Base-by-base conservation (phyloP, 2,329 filamentous ascomycete species). In the Zelopaecilomyces penicillatus region DNA sequence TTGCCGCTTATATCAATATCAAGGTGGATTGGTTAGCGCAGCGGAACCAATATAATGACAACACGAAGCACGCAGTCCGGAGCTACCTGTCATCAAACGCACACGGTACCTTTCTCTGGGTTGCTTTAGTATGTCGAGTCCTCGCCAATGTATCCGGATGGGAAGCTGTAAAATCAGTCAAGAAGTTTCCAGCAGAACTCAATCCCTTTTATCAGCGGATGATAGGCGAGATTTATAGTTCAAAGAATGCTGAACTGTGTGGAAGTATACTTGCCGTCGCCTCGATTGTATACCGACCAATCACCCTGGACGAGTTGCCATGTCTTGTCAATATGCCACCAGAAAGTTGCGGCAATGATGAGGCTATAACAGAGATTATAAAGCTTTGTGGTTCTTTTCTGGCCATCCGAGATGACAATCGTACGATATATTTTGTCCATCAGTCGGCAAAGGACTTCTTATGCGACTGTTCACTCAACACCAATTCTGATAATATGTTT, bases 361-460 rank as follows among this genome's bases (percentile, higher is more conserved):
- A 32, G 6, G 41, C 52, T 1, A 11, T 65, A 4, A 11, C 39
- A 30, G 45, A 62, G 5, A 51, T 68, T 6, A 53, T 71, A 8
- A 31, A 46, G 2, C 11, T 45, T 4, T 72, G 65, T 47, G 63
- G 66, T 28, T 71, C 64, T 4, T 68, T 71, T 39, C 54, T 71
- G 1, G 65, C 58, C 1, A 27, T 67, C 38, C 55, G 54, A 27
- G 44, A 64, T 4, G 45, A 39, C 2, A 19, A 19, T 19, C 19
- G 19, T 3, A 54, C 26, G 0, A 43, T 71, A 5, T 65, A 55
- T 43, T 63, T 69, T 49, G 56, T 73, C 1, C 66, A 73, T 48
- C 60, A 69, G 42, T 70, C 66, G 3, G 69, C 65, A 1, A 68
- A 69, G 49, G 67, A 71, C 4, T 70, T 71, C 47, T 48, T 70